phyloP scores from a whole-genome alignment of 352 stramenopile genomes.

The Thraustotheca clavata region DNA sequence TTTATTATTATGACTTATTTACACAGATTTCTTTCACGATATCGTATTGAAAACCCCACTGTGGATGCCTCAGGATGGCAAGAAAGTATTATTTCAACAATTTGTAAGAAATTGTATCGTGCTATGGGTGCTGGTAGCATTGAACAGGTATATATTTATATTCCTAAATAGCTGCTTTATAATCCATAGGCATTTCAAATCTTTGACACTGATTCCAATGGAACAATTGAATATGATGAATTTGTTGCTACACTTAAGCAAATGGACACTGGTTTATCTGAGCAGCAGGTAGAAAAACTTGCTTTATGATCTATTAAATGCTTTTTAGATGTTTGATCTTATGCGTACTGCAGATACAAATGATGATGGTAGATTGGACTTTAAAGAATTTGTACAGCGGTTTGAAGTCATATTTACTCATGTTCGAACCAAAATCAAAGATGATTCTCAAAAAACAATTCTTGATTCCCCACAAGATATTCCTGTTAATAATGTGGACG shows the following conservation, averaged over 20 bases:
- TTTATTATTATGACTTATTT: neutral
- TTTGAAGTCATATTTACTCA: slow-evolving; percentile 36
- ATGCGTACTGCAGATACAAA: slow-evolving; percentile 50
- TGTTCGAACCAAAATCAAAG: neutral
- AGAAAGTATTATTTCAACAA: slow-evolving; percentile 81
- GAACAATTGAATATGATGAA: slow-evolving; percentile 91
- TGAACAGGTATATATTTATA: slow-evolving; percentile 29
- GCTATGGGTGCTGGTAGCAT: slow-evolving; percentile 83
- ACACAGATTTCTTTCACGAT: slow-evolving; percentile 72
- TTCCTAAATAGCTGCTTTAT: neutral
- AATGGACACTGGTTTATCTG: slow-evolving; percentile 87
- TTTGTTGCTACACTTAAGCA: slow-evolving; percentile 85
- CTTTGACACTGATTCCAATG: slow-evolving; percentile 85
- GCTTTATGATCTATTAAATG: slow-evolving; percentile 15
- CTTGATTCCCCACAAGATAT: too few species aligned
- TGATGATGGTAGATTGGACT: slow-evolving; percentile 39
- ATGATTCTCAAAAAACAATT: too few species aligned
- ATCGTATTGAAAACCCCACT: slow-evolving; percentile 85
- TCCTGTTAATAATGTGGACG: slow-evolving; percentile 23
- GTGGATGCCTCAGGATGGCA: slow-evolving; percentile 84
- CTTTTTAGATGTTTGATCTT: slow-evolving; percentile 37
- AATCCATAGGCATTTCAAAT: slow-evolving; percentile 65
- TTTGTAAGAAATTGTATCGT: slow-evolving; percentile 90
- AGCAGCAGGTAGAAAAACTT: slow-evolving; percentile 41
- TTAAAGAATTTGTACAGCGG: slow-evolving; percentile 37